A percentile compares a stretch with the other conserved stretches of the same genome.
phyloP scores from a whole-genome alignment of 352 stramenopile species.

The Globisporangium acanthophoron region DNA sequence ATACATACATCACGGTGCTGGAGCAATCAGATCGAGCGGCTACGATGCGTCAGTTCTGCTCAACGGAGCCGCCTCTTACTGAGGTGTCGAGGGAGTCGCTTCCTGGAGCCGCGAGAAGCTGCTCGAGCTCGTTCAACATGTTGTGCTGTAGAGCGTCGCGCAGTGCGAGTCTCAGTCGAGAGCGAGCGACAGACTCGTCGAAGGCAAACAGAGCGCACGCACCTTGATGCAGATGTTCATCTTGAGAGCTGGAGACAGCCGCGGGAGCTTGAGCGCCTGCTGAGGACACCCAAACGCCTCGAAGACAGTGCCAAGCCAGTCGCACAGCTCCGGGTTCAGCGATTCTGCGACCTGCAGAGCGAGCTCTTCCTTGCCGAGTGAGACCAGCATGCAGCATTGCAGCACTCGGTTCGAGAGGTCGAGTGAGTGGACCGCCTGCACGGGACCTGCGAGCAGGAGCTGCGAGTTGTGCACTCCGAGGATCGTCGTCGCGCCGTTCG shows the following conservation, averaged over 20 bases:
- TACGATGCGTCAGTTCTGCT: no score
- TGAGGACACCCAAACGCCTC: constrained; percentile 56
- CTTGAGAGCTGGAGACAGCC: constrained; percentile 33
- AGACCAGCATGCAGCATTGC: constrained; percentile 63
- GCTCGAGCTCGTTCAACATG: constrained; percentile 28
- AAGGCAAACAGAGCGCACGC: background rate
- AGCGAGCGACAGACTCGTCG: background rate
- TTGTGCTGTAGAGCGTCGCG: constrained; percentile 22
- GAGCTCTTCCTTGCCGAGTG: constrained; percentile 34
- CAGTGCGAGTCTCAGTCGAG: no score
- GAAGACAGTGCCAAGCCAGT: constrained; percentile 59
- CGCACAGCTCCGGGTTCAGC: constrained; percentile 26
- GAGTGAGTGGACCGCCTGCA: constrained; percentile 44
- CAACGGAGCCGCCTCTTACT: constrained; percentile 17
- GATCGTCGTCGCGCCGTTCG: constrained; percentile 36
- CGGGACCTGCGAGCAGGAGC: constrained; percentile 39
- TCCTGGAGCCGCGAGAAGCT: constrained; percentile 20
- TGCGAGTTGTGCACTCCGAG: constrained; percentile 41
- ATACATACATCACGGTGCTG: no score
- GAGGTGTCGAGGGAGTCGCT: constrained; percentile 35
- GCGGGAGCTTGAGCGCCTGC: constrained; percentile 30
- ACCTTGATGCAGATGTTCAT: constrained; percentile 72
- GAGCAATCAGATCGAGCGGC: no score
- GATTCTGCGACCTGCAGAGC: constrained; percentile 37
- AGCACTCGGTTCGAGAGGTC: constrained; percentile 59